Evolutionary conservation across 352 stramenopile genomes (phyloP).

Genomic region (Elongisporangium undulatum): DNA sequence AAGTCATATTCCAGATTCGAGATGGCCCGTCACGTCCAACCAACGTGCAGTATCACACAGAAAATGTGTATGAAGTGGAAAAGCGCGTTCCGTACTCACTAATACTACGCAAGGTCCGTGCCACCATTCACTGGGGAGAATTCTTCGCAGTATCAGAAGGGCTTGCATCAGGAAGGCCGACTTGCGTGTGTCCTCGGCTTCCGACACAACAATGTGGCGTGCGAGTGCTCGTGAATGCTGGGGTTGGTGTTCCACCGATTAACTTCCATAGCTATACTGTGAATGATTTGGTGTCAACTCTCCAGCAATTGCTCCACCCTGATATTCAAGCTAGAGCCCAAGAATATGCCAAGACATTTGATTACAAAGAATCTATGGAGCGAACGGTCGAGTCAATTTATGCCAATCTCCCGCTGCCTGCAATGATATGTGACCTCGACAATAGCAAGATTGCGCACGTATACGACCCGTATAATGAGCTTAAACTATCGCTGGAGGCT

Average conservation of each 20-base stretch:
- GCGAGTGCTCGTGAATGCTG: conserved; percentile 47
- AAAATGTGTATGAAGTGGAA: conserved; percentile 19
- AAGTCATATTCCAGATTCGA: conserved; percentile 50
- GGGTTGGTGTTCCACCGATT: conserved; percentile 59
- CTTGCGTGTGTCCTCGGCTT: conserved; percentile 85
- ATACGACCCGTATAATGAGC: conserved; percentile 18
- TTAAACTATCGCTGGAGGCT: conserved; percentile 43
- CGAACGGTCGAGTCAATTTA: conserved; percentile 41
- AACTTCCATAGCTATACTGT: conserved; percentile 49
- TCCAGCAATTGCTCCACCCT: conserved; percentile 41
- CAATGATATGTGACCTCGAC: conserved; percentile 33
- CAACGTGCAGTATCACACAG: conserved; percentile 8
- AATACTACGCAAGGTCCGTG: conserved; percentile 67
- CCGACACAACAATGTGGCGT: conserved; percentile 85
- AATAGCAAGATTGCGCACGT: conserved; percentile 25
- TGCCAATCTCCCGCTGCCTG: conserved; percentile 24
- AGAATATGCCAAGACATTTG: conserved; percentile 35
- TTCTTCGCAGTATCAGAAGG: conserved; percentile 77
- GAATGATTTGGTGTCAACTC: conserved; percentile 52
- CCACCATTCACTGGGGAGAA: conserved; percentile 65
- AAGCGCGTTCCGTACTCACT: conserved; percentile 60
- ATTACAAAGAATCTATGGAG: conserved; percentile 53
- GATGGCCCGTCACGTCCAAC: conserved; percentile 8
- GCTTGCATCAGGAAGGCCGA: conserved; percentile 72
- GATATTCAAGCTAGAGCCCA: conserved; percentile 33